These are phyloP conservation scores for Solanum chaucha DNA, from an alignment of 257 asterid genomes.

Conservation along the genomic window DNA sequence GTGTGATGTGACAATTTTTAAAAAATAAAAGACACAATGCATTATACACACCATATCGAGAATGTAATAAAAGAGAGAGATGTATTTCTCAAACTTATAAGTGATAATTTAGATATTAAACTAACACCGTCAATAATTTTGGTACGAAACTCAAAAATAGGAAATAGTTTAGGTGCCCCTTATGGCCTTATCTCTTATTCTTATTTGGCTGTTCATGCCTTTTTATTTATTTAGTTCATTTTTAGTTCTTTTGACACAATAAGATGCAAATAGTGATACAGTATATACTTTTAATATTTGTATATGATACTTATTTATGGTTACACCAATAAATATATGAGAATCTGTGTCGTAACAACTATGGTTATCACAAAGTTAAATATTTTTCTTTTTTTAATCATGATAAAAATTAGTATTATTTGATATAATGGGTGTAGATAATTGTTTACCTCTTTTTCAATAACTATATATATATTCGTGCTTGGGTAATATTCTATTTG, in stretches of 20 bases:
- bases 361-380: background rate
- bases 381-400: background rate
- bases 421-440: background rate
- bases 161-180: background rate
- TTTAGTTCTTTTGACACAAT: background rate
- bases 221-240: background rate
- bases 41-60: no score
- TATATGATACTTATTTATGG: background rate
- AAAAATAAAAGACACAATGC: no score
- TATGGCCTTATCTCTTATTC: no score
- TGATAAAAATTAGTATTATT: background rate
- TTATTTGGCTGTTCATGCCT: background rate
- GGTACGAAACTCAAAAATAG: no score
- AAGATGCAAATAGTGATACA: background rate
- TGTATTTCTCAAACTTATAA: no score
- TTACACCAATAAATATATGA: no score
- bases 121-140: no score
- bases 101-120: no score
- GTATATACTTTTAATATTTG: background rate
- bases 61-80: no score
- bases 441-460: background rate
- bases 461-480: background rate
- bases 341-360: background rate
- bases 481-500: background rate
- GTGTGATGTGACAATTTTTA: no score